These are phyloP conservation scores for Pittosporum tobira DNA, from an alignment of 129 eudicot genomes.

Conservation along the genomic window DNA sequence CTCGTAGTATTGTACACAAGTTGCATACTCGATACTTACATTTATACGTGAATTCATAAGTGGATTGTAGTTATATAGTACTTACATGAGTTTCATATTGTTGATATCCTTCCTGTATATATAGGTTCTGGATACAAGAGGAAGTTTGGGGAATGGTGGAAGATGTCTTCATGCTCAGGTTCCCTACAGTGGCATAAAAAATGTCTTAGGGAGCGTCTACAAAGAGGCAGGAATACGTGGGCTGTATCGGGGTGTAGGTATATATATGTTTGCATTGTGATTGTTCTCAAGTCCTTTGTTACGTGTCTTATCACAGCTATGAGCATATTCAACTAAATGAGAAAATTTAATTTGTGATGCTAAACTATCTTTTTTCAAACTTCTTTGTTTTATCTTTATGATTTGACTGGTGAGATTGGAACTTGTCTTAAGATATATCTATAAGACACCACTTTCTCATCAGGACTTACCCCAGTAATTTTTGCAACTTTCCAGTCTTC, in stretches of 20 bases:
- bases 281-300: background rate
- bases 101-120: background rate
- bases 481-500: no score
- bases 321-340: no score
- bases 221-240: conserved; percentile 86
- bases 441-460: background rate
- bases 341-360: no score
- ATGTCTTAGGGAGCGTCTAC: conserved; percentile 72
- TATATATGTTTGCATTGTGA: background rate
- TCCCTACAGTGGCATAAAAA: conserved; percentile 71
- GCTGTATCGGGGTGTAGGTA: conserved; percentile 95
- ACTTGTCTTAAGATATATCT: no score
- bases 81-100: no score
- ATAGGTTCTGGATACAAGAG: conserved; percentile 58
- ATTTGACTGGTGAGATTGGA: no score
- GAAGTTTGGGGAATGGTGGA: conserved; percentile 30
- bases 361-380: background rate
- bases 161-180: conserved; percentile 28
- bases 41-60: no score
- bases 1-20: background rate
- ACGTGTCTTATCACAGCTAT: background rate
- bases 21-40: no score
- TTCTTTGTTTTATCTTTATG: background rate
- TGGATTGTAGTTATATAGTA: background rate
- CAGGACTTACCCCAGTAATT: no score